These are phyloP conservation scores for Stephania cephalantha DNA, from an alignment of 164 flowering plant genomes.

Conservation along the genomic window DNA sequence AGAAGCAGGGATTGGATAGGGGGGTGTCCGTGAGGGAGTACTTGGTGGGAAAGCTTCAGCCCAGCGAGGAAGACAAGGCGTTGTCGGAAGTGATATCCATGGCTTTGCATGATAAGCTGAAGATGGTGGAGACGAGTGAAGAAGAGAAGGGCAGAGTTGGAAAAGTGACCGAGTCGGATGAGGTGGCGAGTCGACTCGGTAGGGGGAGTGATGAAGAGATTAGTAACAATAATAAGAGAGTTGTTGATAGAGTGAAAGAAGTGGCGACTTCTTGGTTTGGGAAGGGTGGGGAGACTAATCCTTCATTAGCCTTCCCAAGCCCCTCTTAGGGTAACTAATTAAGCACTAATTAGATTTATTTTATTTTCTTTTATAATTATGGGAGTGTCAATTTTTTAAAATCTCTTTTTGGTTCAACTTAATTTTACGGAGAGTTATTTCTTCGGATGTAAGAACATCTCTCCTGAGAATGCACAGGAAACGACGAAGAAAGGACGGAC, in stretches of 20 bases:
- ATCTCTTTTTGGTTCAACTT: too few species aligned
- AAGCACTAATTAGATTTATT: too few species aligned
- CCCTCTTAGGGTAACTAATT: background rate
- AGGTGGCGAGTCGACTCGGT: slow-evolving; percentile 33
- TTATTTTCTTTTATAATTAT: too few species aligned
- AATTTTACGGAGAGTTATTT: too few species aligned
- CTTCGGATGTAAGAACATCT: too few species aligned
- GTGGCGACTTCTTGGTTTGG: slow-evolving; percentile 21
- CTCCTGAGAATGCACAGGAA: too few species aligned
- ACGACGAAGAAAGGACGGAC: too few species aligned
- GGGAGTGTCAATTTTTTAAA: too few species aligned
- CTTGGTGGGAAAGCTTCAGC: slow-evolving; percentile 48
- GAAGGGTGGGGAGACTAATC: slow-evolving; percentile 11
- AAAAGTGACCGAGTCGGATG: slow-evolving; percentile 40
- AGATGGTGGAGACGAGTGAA: slow-evolving; percentile 4
- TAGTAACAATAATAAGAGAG: background rate
- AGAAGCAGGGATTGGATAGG: slow-evolving; percentile 36
- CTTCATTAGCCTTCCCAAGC: slow-evolving; percentile 3
- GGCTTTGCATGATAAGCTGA: slow-evolving; percentile 24
- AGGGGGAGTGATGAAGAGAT: background rate
- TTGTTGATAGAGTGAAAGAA: slow-evolving; percentile 20
- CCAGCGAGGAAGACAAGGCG: slow-evolving; percentile 67
- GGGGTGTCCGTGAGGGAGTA: slow-evolving; percentile 41
- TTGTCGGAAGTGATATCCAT: slow-evolving; percentile 51
- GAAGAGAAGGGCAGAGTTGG: slow-evolving; percentile 13